Conservation (phyloP, 495 filamentous ascomycete genomes). For the Jackrogersella minutella region DNA sequence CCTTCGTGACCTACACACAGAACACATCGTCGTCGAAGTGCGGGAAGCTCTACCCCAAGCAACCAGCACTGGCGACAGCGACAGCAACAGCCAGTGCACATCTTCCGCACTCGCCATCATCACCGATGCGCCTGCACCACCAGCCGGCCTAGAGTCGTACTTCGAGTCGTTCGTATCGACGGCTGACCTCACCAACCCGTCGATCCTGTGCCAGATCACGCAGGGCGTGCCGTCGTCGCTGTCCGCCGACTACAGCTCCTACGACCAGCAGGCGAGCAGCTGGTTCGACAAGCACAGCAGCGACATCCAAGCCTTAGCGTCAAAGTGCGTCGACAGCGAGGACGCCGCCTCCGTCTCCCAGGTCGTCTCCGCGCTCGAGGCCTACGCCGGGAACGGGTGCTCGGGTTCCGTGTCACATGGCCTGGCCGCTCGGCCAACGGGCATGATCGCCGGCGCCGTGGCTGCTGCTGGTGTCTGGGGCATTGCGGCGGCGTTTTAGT, state of each 20-base stretch:
- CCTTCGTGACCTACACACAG: conserved; percentile 5
- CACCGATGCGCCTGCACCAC: conserved; percentile 13
- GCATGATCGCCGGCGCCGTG: conserved; percentile 25
- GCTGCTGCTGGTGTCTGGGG: conserved; percentile 27
- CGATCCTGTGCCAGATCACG: conserved; percentile 17
- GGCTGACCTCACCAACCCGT: conserved; percentile 10
- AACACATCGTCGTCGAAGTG: conserved; percentile 30
- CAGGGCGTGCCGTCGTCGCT: conserved; percentile 19
- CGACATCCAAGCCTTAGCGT: conserved; percentile 6
- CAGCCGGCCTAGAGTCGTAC: conserved; percentile 1
- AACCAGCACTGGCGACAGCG: not conserved
- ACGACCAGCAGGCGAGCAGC: conserved; percentile 28
- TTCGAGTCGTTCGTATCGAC: not conserved
- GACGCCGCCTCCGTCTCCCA: not conserved
- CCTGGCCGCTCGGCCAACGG: conserved; percentile 25
- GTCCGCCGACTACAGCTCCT: conserved; percentile 21
- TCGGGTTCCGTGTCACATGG: not conserved
- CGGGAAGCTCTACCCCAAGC: conserved; percentile 4
- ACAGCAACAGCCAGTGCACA: not conserved
- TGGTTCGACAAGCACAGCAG: conserved; percentile 30
- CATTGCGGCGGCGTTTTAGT: conserved; percentile 14
- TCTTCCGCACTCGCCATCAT: not conserved
- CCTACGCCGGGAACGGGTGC: not conserved
- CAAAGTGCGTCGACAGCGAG: conserved; percentile 8
- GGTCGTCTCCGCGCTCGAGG: not conserved